A percentile compares a stretch with the other conserved stretches of the same genome.
Conservation (phyloP, 768 basidiomycete genomes). For the Terana coerulea region DNA sequence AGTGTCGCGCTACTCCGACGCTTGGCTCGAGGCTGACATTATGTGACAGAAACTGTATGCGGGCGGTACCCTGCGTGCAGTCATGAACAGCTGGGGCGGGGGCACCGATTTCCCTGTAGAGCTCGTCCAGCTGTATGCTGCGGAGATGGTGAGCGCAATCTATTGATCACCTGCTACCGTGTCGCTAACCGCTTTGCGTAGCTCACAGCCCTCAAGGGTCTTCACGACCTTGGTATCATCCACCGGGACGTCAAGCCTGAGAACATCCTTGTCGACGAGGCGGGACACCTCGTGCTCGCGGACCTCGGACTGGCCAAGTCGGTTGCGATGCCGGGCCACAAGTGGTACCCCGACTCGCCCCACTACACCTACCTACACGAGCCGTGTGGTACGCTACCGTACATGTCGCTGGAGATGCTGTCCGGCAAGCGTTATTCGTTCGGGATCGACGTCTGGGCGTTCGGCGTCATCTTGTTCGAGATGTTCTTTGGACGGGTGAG, state of each 20-base stretch:
- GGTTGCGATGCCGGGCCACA: neutral
- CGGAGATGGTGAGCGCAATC: neutral
- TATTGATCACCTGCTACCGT: neutral
- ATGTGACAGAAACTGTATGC: conserved; percentile 4
- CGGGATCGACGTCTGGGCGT: conserved; percentile 42
- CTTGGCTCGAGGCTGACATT: neutral
- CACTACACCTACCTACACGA: neutral
- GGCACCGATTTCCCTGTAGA: conserved; percentile 8
- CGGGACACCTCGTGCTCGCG: conserved; percentile 21
- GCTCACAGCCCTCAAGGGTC: conserved; percentile 17
- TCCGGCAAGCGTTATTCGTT: conserved; percentile 38
- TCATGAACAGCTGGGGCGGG: conserved; percentile 9
- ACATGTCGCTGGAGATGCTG: conserved; percentile 5
- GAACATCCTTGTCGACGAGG: conserved; percentile 22
- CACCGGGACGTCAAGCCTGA: conserved; percentile 30
- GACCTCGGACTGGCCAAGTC: conserved; percentile 23
- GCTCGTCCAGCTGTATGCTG: conserved; percentile 14
- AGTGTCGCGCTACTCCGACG: neutral
- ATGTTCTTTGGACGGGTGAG: conserved; percentile 19
- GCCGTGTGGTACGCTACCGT: neutral
- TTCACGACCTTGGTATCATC: conserved; percentile 21
- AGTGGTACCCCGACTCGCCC: neutral
- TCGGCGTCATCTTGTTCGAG: conserved; percentile 30
- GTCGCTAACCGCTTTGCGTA: neutral
- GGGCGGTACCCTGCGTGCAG: neutral